Evolutionary conservation across 2,329 filamentous ascomycete species (phyloP).

Genomic region (Raffaelea arxii): DNA sequence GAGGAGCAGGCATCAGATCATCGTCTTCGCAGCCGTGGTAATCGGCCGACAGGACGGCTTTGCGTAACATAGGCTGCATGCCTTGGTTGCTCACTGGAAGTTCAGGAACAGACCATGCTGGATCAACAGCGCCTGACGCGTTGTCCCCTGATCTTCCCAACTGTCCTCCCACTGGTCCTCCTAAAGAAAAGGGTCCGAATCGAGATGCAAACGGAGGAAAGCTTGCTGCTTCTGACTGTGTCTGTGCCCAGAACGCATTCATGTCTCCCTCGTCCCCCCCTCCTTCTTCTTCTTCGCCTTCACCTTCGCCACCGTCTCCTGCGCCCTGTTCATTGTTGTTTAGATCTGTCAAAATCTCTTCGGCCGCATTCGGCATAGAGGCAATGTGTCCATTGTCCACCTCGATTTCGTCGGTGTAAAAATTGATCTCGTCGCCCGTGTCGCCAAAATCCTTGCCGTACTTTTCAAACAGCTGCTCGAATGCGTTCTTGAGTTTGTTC

Average conservation of each 20-base stretch:
- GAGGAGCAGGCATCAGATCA: too few species aligned
- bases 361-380: slow-evolving; percentile 24
- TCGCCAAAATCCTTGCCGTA: slow-evolving; percentile 76
- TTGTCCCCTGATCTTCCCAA: neutral
- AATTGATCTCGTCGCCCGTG: slow-evolving; percentile 81
- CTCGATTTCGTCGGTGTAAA: slow-evolving; percentile 71
- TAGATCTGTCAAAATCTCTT: slow-evolving; percentile 8
- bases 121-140: slow-evolving; percentile 18
- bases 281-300: slow-evolving; percentile 18
- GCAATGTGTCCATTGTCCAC: slow-evolving; percentile 82
- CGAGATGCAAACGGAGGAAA: too few species aligned
- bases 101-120: slow-evolving; percentile 28
- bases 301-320: slow-evolving; percentile 12
- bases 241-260: too few species aligned
- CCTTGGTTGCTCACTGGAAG: too few species aligned
- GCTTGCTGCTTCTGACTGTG: too few species aligned
- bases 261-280: too few species aligned
- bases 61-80: slow-evolving; percentile 11
- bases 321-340: neutral
- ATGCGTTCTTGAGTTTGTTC: slow-evolving; percentile 66
- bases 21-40: too few species aligned
- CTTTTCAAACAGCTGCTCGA: slow-evolving; percentile 83
- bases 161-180: neutral
- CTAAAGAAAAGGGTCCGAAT: slow-evolving; percentile 5
- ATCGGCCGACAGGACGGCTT: too few species aligned